Base-by-base conservation (phyloP, 2,329 filamentous ascomycete genomes). In the Cladophialophora chaetospira region DNA sequence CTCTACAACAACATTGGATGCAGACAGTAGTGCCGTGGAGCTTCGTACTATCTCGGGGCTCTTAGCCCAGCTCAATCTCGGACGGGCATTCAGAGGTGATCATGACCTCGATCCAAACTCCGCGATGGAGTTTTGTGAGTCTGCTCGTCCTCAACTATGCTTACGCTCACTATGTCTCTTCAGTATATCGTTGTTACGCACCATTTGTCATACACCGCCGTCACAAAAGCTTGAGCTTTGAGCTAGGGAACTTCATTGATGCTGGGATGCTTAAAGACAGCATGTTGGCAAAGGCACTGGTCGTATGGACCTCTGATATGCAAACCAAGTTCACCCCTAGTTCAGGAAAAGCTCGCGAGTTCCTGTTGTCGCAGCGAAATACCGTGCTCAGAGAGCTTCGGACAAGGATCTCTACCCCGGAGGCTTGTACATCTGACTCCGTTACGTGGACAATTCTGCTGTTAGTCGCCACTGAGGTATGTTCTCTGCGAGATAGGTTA, bases 391-490 rank as follows among this genome's bases (percentile, higher is more conserved):
- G 50, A 43, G 50, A 53, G 50, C 50, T 53, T 19, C 50, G 50
- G 15, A 19, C 33, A 6, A 53, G 50, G 19, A 53, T 53, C 26
- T 53, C 50, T 44, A 36, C 50, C 10, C 11, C 50, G 9, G 38
- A 45, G 19, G 13, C 28, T 2, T 53, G 50, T 35, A 43, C 50
- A 19, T 53, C 50, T 4, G 50, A 53, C 28, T 23, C 50, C 15
- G 50, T 53, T n/a, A 44, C 45, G 50, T 44, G 31, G 38, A 53
- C 50, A 5, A 53, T 53, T n/a, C 50, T 53, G 10, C 5, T 53
- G 40, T 17, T 53, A 26, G 42, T 33, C 31, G 50, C 33, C 26
- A 45, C 50, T 28, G 50, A 53, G 40, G 50, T 45, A n/a, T 36
- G 40, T 9, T 15, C 17, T 2, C 11, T 45, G 10, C 21, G 4